phyloP scores from a whole-genome alignment of 2,329 filamentous ascomycete genomes.

The Acephala macrosclerotiorum region DNA sequence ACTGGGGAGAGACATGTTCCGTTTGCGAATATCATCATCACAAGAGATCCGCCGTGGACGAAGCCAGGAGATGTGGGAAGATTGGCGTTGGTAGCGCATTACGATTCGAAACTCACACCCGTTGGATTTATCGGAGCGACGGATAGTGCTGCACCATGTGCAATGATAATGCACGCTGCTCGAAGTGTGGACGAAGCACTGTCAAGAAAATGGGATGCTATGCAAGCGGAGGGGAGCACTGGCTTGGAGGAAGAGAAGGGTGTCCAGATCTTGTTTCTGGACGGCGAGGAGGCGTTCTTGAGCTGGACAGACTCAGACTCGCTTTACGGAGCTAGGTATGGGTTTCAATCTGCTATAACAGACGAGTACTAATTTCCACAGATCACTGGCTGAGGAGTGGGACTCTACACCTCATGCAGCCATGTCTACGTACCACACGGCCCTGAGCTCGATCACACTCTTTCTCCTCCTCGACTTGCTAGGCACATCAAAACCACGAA shows the following conservation, averaged over 20 bases:
- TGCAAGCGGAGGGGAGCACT: conserved; percentile 65
- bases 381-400: conserved; percentile 83
- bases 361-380: conserved; percentile 43
- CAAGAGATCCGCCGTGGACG: conserved; percentile 86
- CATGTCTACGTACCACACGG: conserved; percentile 76
- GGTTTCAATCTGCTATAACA: not conserved
- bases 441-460: conserved; percentile 80
- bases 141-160: conserved; percentile 93
- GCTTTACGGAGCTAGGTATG: conserved; percentile 83
- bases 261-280: conserved; percentile 87
- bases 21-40: conserved; percentile 87
- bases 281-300: conserved; percentile 93
- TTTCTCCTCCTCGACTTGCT: conserved; percentile 94
- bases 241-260: conserved; percentile 79
- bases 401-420: conserved; percentile 73
- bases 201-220: conserved; percentile 80
- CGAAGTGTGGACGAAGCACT: conserved; percentile 81
- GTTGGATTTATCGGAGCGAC: conserved; percentile 91
- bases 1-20: conserved; percentile 75
- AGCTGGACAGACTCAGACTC: conserved; percentile 83
- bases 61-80: conserved; percentile 76
- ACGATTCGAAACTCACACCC: conserved; percentile 83
- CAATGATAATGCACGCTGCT: conserved; percentile 89
- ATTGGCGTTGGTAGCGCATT: conserved; percentile 90
- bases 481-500: conserved; percentile 69